These are phyloP conservation scores for Isabelozyma pseudorhagii DNA, from an alignment of 805 yeast genomes.

Conservation along the genomic window DNA sequence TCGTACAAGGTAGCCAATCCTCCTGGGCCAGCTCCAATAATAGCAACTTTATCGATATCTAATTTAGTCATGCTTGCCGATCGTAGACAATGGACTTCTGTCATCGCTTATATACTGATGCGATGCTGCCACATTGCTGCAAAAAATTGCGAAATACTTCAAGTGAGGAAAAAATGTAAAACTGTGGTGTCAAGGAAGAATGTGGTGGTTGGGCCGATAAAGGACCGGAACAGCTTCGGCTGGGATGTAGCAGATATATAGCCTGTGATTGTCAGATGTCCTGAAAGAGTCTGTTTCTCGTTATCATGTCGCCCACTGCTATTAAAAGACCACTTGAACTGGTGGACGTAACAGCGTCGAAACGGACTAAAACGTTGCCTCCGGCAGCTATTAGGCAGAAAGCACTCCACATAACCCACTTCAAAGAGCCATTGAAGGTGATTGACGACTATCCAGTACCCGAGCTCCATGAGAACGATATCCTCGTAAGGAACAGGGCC, in stretches of 20 bases:
- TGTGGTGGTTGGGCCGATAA: not conserved
- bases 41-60: slow-evolving; percentile 19
- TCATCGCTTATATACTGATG: not conserved
- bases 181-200: not conserved
- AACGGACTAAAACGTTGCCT: not conserved
- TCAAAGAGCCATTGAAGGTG: slow-evolving; percentile 16
- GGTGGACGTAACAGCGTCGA: not conserved
- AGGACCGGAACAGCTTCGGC: not conserved
- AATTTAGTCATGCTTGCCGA: slow-evolving; percentile 5
- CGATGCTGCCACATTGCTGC: not conserved
- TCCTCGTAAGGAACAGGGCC: slow-evolving; percentile 21
- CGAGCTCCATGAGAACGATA: slow-evolving; percentile 14
- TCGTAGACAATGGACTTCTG: no score
- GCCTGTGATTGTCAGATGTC: not conserved
- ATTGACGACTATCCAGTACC: slow-evolving; percentile 15
- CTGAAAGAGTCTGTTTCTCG: not conserved
- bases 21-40: slow-evolving; percentile 30
- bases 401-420: slow-evolving; percentile 15
- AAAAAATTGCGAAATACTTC: not conserved
- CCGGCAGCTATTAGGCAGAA: slow-evolving; percentile 2
- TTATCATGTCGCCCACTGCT: not conserved
- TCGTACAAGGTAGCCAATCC: slow-evolving; percentile 33
- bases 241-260: not conserved
- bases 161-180: no score
- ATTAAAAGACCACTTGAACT: not conserved